phyloP scores from a whole-genome alignment of 164 flowering plant genomes.

The Vitis amurensis region DNA sequence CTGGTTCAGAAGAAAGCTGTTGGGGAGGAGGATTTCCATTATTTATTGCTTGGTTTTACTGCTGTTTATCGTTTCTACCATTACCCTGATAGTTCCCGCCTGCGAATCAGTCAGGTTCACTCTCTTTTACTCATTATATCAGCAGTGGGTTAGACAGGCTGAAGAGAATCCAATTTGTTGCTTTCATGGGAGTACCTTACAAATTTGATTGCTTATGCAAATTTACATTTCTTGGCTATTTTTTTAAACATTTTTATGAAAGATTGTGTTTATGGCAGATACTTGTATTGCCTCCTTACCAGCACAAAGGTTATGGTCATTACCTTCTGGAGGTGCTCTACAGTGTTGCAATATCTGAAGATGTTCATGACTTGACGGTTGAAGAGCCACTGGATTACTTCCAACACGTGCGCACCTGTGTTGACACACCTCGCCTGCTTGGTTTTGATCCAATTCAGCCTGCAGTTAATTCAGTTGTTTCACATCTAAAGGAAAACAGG shows the following conservation, averaged over 20 bases:
- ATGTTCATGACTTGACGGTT: conserved; percentile 73
- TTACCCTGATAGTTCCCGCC: conserved; percentile 70
- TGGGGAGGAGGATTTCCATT: conserved; percentile 30
- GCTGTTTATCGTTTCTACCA: conserved; percentile 77
- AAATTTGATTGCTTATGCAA: background rate
- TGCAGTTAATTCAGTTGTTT: conserved; percentile 39
- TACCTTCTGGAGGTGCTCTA: conserved; percentile 63
- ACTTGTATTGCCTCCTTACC: conserved; percentile 83
- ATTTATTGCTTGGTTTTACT: conserved; percentile 70
- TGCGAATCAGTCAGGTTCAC: conserved; percentile 88
- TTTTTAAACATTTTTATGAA: background rate
- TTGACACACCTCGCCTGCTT: conserved; percentile 68
- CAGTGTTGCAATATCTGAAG: conserved; percentile 61
- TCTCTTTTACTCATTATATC: background rate
- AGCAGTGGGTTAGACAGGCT: background rate
- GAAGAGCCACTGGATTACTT: conserved; percentile 91
- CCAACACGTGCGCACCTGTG: conserved; percentile 70
- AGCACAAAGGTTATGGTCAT: conserved; percentile 79
- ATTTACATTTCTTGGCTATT: background rate
- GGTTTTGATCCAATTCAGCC: conserved; percentile 37
- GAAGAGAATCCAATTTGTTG: background rate
- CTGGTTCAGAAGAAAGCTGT: conserved; percentile 47
- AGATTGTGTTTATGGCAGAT: conserved; percentile 52
- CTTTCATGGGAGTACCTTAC: background rate
- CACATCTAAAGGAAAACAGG: conserved; percentile 44